Evolutionary conservation across 768 basidiomycete species (phyloP).

Genomic region (Dioszegia aurantiaca): DNA sequence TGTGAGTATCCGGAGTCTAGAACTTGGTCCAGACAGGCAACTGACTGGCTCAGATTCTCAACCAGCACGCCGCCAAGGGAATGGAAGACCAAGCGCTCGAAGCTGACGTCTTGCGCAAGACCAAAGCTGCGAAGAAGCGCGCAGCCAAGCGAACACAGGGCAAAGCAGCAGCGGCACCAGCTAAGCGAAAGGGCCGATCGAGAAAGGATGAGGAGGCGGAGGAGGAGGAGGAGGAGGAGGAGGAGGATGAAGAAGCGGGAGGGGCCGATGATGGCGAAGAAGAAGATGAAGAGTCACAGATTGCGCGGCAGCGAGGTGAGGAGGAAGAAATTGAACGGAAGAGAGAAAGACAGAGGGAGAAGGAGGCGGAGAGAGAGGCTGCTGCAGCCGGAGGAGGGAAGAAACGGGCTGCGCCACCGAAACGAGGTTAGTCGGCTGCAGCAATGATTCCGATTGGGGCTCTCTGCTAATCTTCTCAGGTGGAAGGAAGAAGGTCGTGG

Average conservation of each 20-base stretch:
- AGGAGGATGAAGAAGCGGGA: neutral
- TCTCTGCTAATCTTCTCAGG: neutral
- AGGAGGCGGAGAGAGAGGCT: slow-evolving; percentile 7
- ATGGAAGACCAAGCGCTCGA: slow-evolving; percentile 88
- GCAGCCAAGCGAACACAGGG: slow-evolving; percentile 36
- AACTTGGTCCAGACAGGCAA: neutral
- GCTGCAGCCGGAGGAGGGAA: neutral
- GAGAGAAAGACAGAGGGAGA: slow-evolving; percentile 1
- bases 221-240: slow-evolving; percentile 7
- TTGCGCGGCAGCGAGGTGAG: slow-evolving; percentile 1
- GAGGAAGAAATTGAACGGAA: slow-evolving; percentile 2
- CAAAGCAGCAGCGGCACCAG: slow-evolving; percentile 2
- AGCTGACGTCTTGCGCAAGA: slow-evolving; percentile 78
- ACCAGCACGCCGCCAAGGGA: slow-evolving; percentile 77
- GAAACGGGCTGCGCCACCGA: slow-evolving; percentile 9
- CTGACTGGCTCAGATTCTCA: slow-evolving; percentile 64
- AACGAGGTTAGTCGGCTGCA: slow-evolving; percentile 16
- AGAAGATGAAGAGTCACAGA: slow-evolving; percentile 16
- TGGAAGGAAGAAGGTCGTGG: slow-evolving; percentile 13
- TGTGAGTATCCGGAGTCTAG: slow-evolving; percentile 53
- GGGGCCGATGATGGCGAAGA: slow-evolving; percentile 11
- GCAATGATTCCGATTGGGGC: neutral
- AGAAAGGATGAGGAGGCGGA: slow-evolving; percentile 13
- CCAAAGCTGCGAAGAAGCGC: slow-evolving; percentile 62
- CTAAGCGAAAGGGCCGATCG: slow-evolving; percentile 6